Base-by-base conservation (phyloP, 331 rosid species). In the Acacia pycnantha region DNA sequence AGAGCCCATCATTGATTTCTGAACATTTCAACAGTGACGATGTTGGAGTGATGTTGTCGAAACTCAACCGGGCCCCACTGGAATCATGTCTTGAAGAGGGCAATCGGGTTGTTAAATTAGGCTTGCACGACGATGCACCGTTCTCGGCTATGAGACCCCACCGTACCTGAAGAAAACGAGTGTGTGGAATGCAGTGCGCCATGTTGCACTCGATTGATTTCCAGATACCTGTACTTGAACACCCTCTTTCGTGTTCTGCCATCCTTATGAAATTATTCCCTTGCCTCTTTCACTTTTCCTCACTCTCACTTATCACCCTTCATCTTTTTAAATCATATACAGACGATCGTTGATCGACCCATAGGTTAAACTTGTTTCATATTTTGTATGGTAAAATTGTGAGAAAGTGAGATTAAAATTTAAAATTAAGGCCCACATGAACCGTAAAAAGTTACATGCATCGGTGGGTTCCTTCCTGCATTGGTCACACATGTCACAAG, bases 1-100 rank as follows among this genome's bases (percentile, higher is more conserved):
- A 56, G 94, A 92, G 70, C 97, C 94, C n/a, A 90, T 90, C 8
- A 92, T 90, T 40, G 94, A 92, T 81, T 92, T 92, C 87, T 89
- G 88, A 88, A 86, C 31, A 0, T 41, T 19, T 13, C 7, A 70
- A 24, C 16, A 4, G 29, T 2, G 15, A 11, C 6, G 18, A 37
- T 56, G 70, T 16, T 40, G 29, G 15, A 69, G 5, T 27, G 31
- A 26, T 13, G 16, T n/a, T 24, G 16, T 29, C 72, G 15, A 22
- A 58, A 31, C 14, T 29, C 61, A 72, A 80, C 83, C 79, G 66
- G 53, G 41, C 78, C 48, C 79, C 40, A 8, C n/a, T 46, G 27
- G 12, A 9, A 41, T 15, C 13, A 53, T 6, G 74, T 53, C 27
- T 71, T 22, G 8, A 8, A 48, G 8, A 12, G 71, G 76, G 64